Base-by-base conservation (phyloP, 1,139 yeast genomes). In the Saccharomycopsis hybrid region DNA sequence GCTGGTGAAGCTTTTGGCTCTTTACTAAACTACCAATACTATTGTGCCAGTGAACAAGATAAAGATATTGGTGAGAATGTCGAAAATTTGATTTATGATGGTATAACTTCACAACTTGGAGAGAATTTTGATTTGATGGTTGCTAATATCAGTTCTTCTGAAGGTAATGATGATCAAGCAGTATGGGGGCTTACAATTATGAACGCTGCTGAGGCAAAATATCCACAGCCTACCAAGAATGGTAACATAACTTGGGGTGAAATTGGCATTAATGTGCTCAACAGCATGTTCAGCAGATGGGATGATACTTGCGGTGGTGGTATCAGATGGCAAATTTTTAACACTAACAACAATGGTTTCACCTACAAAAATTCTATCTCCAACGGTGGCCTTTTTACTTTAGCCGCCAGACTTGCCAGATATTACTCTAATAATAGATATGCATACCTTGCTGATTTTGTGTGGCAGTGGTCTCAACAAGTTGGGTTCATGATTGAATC, bases 81-180 rank as follows among this genome's bases (percentile, higher is more conserved):
- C 55, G 65, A 70, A 53, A 44, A 56, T 0, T 50, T 68, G 47
- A 65, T 79, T 27, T 66, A 62, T 51, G 69, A 74, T 39, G 83
- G 85, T 1, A 62, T 81, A 55, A 58, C 70, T 43, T 74, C 76
- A 54, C 86, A 80, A 59, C 72, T 80, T 1, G 85, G 85, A 32
- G 63, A 64, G 1, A 63, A 73, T 54, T 71, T 64, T 58, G 73
- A 80, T 61, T 80, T 76, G 58, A 74, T 80, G 57, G 85, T 85
- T 11, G 59, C 68, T 1, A 79, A 79, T 57, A 84, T 78, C 62
- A 71, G 81, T 5, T 70, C 76, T 68, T 77, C 80, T 25, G 85
- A 79, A 62, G 86, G 85, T 61, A 80, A 80, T 62, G 86, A 80
- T 71, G 86, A 80, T 66, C 85, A 80, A 67, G 84, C 84, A 54